phyloP scores from a whole-genome alignment of 2,329 filamentous ascomycete genomes.

The Aureobasidium mangrovei region DNA sequence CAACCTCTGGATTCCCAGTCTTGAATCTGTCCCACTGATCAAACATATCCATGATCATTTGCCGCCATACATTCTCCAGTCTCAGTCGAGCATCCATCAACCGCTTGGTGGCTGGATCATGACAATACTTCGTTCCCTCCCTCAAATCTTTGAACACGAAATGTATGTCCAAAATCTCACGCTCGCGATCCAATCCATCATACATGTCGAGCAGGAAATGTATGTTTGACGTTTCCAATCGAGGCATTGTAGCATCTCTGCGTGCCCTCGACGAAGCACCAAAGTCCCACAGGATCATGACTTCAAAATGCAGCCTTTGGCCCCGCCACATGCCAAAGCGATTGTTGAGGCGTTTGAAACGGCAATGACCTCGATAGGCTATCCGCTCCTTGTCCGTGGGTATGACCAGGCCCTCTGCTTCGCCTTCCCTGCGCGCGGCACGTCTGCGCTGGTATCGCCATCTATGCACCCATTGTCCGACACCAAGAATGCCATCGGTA shows the following conservation, averaged over 20 bases:
- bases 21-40: too few species aligned
- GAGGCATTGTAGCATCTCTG: not conserved
- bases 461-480: too few species aligned
- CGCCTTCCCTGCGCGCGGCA: too few species aligned
- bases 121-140: not conserved
- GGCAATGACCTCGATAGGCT: not conserved
- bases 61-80: not conserved
- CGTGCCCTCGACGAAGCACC: not conserved
- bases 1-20: too few species aligned
- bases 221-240: not conserved
- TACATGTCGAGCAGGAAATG: not conserved
- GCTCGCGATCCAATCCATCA: not conserved
- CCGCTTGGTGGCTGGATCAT: not conserved
- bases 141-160: not conserved
- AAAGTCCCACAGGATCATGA: constrained; percentile 5
- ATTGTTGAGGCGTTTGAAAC: not conserved
- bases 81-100: not conserved
- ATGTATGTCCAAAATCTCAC: not conserved
- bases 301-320: not conserved
- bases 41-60: not conserved
- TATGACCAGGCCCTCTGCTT: too few species aligned
- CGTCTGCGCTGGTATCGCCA: too few species aligned
- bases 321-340: not conserved
- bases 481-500: too few species aligned
- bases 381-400: not conserved